Evolutionary conservation across 2,329 filamentous ascomycete species (phyloP).

Genomic region (Pezizomycotina sp.): DNA sequence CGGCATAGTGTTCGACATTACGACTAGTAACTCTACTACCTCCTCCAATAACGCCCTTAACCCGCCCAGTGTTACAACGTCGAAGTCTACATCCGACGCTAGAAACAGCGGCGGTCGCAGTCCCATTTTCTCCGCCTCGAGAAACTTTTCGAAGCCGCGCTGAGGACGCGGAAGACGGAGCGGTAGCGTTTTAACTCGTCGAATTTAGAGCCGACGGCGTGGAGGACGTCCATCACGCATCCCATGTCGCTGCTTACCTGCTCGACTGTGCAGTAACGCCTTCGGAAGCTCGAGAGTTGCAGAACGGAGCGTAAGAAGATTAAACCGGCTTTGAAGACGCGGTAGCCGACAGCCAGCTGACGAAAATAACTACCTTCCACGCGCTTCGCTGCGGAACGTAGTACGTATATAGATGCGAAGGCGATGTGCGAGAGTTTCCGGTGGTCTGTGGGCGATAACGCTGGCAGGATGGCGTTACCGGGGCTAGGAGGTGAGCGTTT

Average conservation of each 20-base stretch:
- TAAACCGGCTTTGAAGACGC: constrained; percentile 18
- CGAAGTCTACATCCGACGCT: constrained; percentile 15
- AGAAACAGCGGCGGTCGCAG: constrained; percentile 11
- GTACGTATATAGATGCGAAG: constrained; percentile 18
- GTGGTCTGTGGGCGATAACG: constrained; percentile 12
- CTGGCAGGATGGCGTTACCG: too few relatives aligned
- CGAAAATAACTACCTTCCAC: constrained; percentile 16
- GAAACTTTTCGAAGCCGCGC: constrained; percentile 17
- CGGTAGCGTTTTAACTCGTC: constrained; percentile 19
- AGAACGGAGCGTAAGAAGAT: constrained; percentile 15
- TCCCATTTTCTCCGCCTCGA: constrained; percentile 18
- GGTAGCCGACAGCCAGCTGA: constrained; percentile 16
- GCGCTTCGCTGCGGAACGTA: constrained; percentile 14
- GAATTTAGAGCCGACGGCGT: constrained; percentile 15
- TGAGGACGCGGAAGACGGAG: constrained; percentile 14
- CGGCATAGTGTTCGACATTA: too few relatives aligned
- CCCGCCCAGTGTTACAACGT: constrained; percentile 14
- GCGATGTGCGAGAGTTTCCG: constrained; percentile 17
- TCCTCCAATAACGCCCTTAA: constrained; percentile 15
- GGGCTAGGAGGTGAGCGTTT: too few relatives aligned
- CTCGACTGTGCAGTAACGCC: constrained; percentile 18
- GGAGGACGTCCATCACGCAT: constrained; percentile 17
- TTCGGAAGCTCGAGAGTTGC: constrained; percentile 13
- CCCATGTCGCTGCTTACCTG: constrained; percentile 17
- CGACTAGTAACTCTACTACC: constrained; percentile 13